Base-by-base conservation (phyloP, 768 basidiomycete genomes). In the Termitomyces sp. region DNA sequence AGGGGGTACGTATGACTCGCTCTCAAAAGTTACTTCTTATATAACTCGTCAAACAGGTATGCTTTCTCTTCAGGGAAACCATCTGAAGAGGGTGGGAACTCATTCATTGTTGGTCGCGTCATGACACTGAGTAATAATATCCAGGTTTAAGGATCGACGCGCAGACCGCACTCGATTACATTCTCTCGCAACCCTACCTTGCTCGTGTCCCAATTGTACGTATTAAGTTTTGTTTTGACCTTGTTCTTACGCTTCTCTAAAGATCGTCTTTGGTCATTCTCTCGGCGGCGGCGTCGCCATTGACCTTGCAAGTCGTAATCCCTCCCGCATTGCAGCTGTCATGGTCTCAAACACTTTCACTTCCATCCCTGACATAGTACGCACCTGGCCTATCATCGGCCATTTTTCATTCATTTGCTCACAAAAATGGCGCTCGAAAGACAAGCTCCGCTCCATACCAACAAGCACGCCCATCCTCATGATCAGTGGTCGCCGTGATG, bases 331-430 rank as follows among this genome's bases (percentile, higher is more conserved):
- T 51, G 59, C 78, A 5, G 92, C 85, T 0, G 75, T 95, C 26
- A 82, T 96, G 41, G 74, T 95, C 59, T 93, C 95, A 74, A 95
- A 95, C 68, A 95, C 95, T 0, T 96, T 95, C 72, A 80, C 87
- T 41, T 91, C 88, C 32, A 82, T 96, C 49, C 87, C 87, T 1
- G 79, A 82, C 43, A 80, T 95, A 46, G 88, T 92, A 0, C 75
- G 79, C 58, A 79, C 81, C 13, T 76, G 91, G 64, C 92, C 92
- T 2, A 65, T 82, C 48, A 79, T 93, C 33, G 76, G 82, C 0
- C 82, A 81, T 2, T 77, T 93, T 69, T 76, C 89, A 12, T 88
- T 86, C 67, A 77, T 93, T 12, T 86, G 87, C 64, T 82, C 89
- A 56, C 84, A 95, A 69, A 85, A 83, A 66, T 96, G 94, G 94